These are phyloP conservation scores for Suillus occidentalis DNA, from an alignment of 768 basidiomycete species.

Conservation along the genomic window DNA sequence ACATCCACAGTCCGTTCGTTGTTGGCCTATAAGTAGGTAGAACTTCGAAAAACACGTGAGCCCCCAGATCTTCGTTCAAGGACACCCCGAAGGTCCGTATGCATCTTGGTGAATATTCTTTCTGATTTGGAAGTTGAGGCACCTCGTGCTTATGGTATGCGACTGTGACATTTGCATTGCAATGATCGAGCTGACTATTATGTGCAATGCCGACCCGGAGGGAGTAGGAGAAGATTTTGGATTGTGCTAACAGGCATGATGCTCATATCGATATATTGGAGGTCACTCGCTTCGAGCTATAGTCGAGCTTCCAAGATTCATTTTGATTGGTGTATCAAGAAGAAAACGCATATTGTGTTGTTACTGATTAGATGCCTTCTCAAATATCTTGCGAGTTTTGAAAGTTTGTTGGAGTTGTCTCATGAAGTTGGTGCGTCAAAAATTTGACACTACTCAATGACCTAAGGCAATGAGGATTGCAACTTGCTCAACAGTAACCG, in stretches of 20 bases:
- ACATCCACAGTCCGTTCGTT: background rate
- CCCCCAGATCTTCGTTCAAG: slow-evolving; percentile 8
- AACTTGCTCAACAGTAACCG: background rate
- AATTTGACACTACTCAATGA: too few relatives aligned
- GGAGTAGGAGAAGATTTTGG: background rate
- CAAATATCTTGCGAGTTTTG: too few relatives aligned
- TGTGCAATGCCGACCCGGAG: slow-evolving; percentile 12
- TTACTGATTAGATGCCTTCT: background rate
- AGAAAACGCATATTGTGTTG: background rate
- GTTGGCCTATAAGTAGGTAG: background rate
- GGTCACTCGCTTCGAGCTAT: background rate
- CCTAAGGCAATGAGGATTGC: background rate
- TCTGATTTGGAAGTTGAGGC: background rate
- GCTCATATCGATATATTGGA: background rate
- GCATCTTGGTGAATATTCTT: slow-evolving; percentile 10
- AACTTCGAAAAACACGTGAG: slow-evolving; percentile 10
- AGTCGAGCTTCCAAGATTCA: background rate
- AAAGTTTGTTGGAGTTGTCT: too few relatives aligned
- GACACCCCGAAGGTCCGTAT: background rate
- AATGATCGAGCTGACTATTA: slow-evolving; percentile 10
- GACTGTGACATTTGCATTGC: slow-evolving; percentile 4
- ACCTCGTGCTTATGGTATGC: background rate
- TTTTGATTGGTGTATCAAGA: background rate
- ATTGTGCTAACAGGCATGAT: background rate
- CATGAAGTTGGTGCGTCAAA: too few relatives aligned